Evolutionary conservation across 257 asterid species (phyloP).

Genomic region (Ajuga chamaepitys): DNA sequence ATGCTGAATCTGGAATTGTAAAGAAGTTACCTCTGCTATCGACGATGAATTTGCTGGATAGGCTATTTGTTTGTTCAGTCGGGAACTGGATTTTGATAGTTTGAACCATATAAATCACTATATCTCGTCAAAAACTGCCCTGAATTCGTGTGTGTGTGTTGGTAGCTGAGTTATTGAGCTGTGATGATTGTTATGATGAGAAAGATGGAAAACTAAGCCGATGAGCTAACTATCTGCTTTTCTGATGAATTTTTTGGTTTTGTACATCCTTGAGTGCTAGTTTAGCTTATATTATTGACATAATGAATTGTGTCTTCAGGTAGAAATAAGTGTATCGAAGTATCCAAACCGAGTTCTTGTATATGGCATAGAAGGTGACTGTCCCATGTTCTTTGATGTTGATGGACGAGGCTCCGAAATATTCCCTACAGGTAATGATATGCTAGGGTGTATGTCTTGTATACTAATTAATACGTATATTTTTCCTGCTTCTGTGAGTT

Average conservation of each 20-base stretch:
- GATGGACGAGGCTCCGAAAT: constrained; percentile 90
- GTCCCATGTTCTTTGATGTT: constrained; percentile 73
- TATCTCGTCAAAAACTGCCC: not conserved
- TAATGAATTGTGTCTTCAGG: constrained; percentile 32
- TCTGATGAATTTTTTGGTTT: not conserved
- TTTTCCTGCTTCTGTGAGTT: not conserved
- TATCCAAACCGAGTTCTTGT: constrained; percentile 87
- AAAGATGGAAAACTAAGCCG: not conserved
- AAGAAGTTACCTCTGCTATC: not conserved
- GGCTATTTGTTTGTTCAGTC: not conserved
- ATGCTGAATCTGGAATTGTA: not conserved
- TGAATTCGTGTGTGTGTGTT: not conserved
- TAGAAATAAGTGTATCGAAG: constrained; percentile 64
- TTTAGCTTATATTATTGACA: constrained; percentile 12
- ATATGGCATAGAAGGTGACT: constrained; percentile 77
- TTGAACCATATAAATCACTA: not conserved
- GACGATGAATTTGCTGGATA: not conserved
- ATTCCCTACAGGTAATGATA: constrained; percentile 71
- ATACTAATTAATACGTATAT: not conserved
- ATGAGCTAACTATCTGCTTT: not conserved
- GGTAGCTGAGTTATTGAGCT: not conserved
- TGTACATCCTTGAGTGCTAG: not conserved
- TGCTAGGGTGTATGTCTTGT: constrained; percentile 8
- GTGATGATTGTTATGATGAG: not conserved
- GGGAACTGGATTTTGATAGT: not conserved